Percentiles rank a stretch among this genome's conserved stretches.
These are phyloP conservation scores for Sordariomycetes sp. DNA, from an alignment of 2,329 filamentous ascomycete genomes.

Conservation along the genomic window DNA sequence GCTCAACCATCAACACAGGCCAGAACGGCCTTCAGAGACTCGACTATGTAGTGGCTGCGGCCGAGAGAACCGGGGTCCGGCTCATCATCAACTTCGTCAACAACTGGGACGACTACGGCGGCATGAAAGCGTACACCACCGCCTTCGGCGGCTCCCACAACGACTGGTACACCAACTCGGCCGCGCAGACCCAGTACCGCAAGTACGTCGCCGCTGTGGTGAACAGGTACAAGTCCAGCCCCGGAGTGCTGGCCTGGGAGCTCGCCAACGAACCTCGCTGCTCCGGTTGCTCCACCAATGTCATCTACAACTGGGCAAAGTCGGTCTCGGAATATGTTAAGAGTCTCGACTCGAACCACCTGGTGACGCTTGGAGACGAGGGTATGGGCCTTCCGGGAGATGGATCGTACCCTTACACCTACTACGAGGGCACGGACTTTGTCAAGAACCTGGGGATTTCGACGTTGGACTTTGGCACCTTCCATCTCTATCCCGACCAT, in stretches of 20 bases:
- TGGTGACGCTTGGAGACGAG: constrained; percentile 55
- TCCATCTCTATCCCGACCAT: constrained; percentile 19
- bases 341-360: constrained; percentile 47
- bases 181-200: constrained; percentile 40
- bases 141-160: constrained; percentile 43
- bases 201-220: constrained; percentile 36
- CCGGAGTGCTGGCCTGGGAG: constrained; percentile 42
- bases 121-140: constrained; percentile 48
- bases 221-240: constrained; percentile 31
- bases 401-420: constrained; percentile 41
- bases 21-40: constrained; percentile 49
- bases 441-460: constrained; percentile 21
- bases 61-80: constrained; percentile 50
- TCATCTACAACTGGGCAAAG: constrained; percentile 50
- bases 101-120: constrained; percentile 61
- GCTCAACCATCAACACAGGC: constrained; percentile 53
- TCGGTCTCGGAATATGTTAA: constrained; percentile 52
- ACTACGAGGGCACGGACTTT: constrained; percentile 22
- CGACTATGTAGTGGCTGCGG: constrained; percentile 52
- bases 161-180: constrained; percentile 42
- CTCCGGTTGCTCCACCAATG: constrained; percentile 44
- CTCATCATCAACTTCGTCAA: constrained; percentile 59
- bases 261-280: constrained; percentile 50
- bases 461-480: constrained; percentile 38
- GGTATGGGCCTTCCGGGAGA: constrained; percentile 37